These are phyloP conservation scores for Trametes versicolor DNA, from an alignment of 1,284 basidiomycete species.

Conservation along the genomic window DNA sequence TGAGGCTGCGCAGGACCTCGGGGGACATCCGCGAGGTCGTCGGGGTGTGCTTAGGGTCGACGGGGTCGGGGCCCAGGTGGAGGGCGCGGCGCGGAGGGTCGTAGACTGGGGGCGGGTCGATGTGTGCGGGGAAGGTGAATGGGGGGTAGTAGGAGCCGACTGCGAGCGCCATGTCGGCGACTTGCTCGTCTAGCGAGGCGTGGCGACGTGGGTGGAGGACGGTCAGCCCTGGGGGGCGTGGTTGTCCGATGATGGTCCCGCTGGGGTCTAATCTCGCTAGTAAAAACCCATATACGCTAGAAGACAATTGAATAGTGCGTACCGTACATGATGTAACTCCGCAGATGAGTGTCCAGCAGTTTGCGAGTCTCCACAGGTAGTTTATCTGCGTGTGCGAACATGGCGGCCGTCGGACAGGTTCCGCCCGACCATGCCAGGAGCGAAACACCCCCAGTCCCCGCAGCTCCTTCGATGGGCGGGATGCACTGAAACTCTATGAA, in stretches of 20 bases:
- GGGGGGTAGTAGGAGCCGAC: constrained; percentile 31
- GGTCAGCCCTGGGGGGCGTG: constrained; percentile 11
- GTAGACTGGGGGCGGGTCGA: constrained; percentile 15
- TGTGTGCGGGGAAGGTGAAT: constrained; percentile 22
- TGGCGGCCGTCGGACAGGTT: constrained; percentile 30
- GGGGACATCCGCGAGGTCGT: constrained; percentile 30
- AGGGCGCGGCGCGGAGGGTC: constrained; percentile 19
- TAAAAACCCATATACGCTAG: too few species aligned
- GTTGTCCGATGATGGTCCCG: constrained; percentile 8
- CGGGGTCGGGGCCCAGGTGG: constrained; percentile 10
- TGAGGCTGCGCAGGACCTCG: constrained; percentile 24
- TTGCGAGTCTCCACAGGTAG: constrained; percentile 31
- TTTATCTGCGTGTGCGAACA: constrained; percentile 39
- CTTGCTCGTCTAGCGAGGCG: constrained; percentile 20
- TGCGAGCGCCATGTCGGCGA: constrained; percentile 20
- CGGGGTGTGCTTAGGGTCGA: constrained; percentile 20
- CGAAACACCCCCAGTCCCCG: constrained; percentile 35
- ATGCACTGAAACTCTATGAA: constrained; percentile 37
- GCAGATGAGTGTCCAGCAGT: constrained; percentile 34
- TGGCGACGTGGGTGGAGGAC: constrained; percentile 11
- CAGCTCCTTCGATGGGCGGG: constrained; percentile 29
- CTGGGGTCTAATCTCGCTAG: constrained; percentile 15
- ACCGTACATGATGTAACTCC: constrained; percentile 41
- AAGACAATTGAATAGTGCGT: neutral
- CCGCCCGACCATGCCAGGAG: constrained; percentile 44